Conservation (phyloP, 164 flowering plant genomes). For the Litsea cubeba region DNA sequence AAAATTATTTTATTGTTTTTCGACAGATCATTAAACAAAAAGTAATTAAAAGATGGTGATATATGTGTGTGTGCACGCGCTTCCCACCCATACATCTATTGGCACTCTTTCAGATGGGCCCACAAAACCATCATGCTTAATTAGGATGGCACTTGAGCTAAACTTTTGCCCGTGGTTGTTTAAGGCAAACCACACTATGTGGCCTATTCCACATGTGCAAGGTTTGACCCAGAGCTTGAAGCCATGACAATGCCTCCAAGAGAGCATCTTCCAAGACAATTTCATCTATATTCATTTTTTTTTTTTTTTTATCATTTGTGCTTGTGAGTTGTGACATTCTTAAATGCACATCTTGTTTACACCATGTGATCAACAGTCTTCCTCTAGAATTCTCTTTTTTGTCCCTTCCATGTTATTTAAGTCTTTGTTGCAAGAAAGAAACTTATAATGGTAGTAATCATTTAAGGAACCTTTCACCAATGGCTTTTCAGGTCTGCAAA, state of each 20-base stretch:
- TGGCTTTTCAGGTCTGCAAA: constrained; percentile 73
- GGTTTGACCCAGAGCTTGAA: neutral
- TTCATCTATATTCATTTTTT: too few species aligned
- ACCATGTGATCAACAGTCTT: too few species aligned
- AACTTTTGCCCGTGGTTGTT: too few species aligned
- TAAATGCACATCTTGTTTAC: neutral
- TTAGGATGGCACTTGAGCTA: too few species aligned
- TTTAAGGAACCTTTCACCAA: neutral
- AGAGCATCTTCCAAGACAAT: neutral
- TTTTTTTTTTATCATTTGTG: neutral
- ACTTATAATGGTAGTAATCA: neutral
- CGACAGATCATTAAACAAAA: neutral
- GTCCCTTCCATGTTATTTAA: neutral
- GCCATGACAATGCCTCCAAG: neutral
- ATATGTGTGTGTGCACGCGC: too few species aligned
- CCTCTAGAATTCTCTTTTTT: neutral
- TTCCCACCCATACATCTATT: too few species aligned
- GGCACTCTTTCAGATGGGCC: too few species aligned
- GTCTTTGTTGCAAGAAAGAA: neutral
- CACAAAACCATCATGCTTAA: too few species aligned
- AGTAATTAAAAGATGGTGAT: neutral
- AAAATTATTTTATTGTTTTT: neutral
- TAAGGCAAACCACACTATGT: too few species aligned
- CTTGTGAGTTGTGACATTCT: neutral
- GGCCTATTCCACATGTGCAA: neutral